phyloP scores from a whole-genome alignment of 1,284 basidiomycete species.

The Rhodotorula sp. region DNA sequence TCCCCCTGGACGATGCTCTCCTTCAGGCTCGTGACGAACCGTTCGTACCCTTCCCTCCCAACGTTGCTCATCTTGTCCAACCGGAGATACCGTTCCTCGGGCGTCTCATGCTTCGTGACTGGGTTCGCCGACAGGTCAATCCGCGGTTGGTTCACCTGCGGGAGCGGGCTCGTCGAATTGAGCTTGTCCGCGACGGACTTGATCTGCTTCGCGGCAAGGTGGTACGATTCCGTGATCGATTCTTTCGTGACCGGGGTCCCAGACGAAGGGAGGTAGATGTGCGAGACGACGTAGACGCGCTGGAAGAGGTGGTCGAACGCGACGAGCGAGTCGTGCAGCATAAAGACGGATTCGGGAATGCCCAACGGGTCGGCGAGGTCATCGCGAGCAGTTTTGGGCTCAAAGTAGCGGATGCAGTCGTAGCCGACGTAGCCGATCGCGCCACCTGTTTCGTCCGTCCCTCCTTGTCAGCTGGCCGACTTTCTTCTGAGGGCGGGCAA shows the following conservation, averaged over 20 bases:
- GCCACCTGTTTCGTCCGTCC: constrained; percentile 61
- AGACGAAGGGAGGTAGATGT: constrained; percentile 77
- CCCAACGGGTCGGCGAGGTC: constrained; percentile 67
- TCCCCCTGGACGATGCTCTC: constrained; percentile 93
- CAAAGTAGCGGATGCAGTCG: constrained; percentile 95
- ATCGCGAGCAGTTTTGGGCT: constrained; percentile 74
- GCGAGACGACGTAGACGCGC: constrained; percentile 89
- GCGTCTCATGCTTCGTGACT: constrained; percentile 46
- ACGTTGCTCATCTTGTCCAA: constrained; percentile 67
- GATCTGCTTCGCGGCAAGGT: constrained; percentile 74
- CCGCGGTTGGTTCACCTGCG: constrained; percentile 56
- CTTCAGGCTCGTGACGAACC: constrained; percentile 87
- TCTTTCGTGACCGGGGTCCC: constrained; percentile 36
- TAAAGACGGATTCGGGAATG: constrained; percentile 93
- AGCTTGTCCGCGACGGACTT: constrained; percentile 69
- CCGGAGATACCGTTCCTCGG: constrained; percentile 6
- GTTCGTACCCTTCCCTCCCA: constrained; percentile 87
- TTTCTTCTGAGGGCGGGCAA: too few species aligned
- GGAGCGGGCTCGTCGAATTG: constrained; percentile 54
- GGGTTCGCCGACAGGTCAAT: constrained; percentile 58
- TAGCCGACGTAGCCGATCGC: constrained; percentile 97
- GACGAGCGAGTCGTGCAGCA: constrained; percentile 91
- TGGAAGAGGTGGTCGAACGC: constrained; percentile 98
- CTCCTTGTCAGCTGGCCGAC: neutral
- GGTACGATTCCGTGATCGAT: constrained; percentile 63